Conservation (phyloP, 768 basidiomycete species). For the Tylopilus intermedius region DNA sequence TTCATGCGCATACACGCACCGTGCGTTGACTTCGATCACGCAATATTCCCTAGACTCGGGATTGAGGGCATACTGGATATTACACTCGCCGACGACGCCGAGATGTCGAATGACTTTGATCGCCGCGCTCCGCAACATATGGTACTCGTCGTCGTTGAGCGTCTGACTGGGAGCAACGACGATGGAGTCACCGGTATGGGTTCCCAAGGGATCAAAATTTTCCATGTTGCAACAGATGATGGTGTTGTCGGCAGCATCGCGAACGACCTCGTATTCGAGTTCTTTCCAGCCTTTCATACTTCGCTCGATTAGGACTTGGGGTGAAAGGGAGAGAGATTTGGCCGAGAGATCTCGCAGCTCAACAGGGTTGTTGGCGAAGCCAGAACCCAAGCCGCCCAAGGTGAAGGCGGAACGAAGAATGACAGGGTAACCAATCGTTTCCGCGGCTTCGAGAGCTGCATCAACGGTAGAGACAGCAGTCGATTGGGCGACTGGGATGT, state of each 20-base stretch:
- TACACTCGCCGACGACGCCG: constrained; percentile 91
- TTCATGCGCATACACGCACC: constrained; percentile 35
- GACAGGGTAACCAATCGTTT: constrained; percentile 91
- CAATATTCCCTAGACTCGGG: constrained; percentile 91
- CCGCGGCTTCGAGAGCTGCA: constrained; percentile 87
- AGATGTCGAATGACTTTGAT: constrained; percentile 92
- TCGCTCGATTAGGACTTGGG: constrained; percentile 95
- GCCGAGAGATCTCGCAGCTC: constrained; percentile 94
- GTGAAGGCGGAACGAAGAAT: constrained; percentile 97
- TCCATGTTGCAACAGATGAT: constrained; percentile 99
- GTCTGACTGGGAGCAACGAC: constrained; percentile 99
- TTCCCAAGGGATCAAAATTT: constrained; percentile 98
- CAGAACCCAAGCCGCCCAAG: constrained; percentile 95
- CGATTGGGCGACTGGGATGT: constrained; percentile 92
- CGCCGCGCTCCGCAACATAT: constrained; percentile 97
- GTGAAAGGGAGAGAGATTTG: constrained; percentile 82
- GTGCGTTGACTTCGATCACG: constrained; percentile 97
- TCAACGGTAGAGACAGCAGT: constrained; percentile 96
- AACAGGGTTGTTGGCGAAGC: constrained; percentile 91
- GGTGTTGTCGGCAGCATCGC: constrained; percentile 97
- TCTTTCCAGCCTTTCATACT: constrained; percentile 99
- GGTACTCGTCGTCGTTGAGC: constrained; percentile 94
- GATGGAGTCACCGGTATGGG: constrained; percentile 98
- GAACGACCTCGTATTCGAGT: constrained; percentile 97
- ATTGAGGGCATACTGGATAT: constrained; percentile 97